Conservation (phyloP, 768 basidiomycete genomes). For the Strobilomyces dryophilus region DNA sequence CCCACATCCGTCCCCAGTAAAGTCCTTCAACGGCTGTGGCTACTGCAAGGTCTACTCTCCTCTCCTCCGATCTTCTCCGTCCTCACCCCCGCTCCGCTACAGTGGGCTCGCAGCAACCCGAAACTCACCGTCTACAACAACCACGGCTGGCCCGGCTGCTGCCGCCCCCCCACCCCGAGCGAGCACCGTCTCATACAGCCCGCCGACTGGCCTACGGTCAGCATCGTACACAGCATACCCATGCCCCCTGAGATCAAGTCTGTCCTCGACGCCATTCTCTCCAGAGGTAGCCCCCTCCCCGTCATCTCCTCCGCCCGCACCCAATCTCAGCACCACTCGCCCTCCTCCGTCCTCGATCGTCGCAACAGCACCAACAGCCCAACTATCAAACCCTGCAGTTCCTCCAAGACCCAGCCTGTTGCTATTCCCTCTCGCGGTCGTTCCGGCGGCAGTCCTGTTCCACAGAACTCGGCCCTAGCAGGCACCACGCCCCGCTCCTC, state of each 20-base stretch:
- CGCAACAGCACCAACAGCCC: conserved; percentile 41
- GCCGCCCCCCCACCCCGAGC: conserved; percentile 59
- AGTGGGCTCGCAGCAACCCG: conserved; percentile 71
- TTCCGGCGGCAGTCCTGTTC: conserved; percentile 47
- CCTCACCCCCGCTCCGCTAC: conserved; percentile 25
- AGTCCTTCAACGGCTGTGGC: conserved; percentile 82
- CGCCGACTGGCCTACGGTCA: conserved; percentile 80
- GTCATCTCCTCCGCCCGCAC: conserved; percentile 28
- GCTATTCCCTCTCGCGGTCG: conserved; percentile 45
- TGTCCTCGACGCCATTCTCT: conserved; percentile 53
- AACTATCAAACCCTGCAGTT: conserved; percentile 11
- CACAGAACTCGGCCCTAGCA: conserved; percentile 18
- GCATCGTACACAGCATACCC: conserved; percentile 65
- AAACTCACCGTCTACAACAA: conserved; percentile 60
- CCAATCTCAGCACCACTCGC: conserved; percentile 29
- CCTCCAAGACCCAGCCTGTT: conserved; percentile 34
- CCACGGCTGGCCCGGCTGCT: conserved; percentile 86
- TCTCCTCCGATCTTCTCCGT: conserved; percentile 17
- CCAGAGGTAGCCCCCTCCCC: conserved; percentile 35
- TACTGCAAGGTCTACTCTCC: conserved; percentile 71
- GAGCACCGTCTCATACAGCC: conserved; percentile 64
- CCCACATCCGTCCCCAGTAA: conserved; percentile 43
- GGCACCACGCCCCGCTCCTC: conserved; percentile 31
- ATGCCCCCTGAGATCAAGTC: conserved; percentile 71
- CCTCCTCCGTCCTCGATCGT: conserved; percentile 38